These are phyloP conservation scores for Tolypocladium tropicale DNA, from an alignment of 2,329 filamentous ascomycete species.

Conservation along the genomic window DNA sequence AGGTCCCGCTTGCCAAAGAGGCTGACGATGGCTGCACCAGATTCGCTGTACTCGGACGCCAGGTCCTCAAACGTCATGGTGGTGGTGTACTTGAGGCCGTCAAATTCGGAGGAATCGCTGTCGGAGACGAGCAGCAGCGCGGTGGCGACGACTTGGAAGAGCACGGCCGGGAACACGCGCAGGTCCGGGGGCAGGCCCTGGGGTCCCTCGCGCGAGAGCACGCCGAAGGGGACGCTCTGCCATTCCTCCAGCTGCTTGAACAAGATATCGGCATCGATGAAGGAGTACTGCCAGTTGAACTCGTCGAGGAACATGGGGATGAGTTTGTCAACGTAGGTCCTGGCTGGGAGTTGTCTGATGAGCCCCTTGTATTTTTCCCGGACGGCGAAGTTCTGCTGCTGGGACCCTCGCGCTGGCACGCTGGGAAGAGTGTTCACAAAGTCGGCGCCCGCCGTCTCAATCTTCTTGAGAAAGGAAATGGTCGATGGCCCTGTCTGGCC, in stretches of 20 bases:
- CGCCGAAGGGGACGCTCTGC: conserved; percentile 41
- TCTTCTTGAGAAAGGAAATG: conserved; percentile 43
- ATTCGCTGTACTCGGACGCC: conserved; percentile 50
- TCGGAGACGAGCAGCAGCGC: conserved; percentile 42
- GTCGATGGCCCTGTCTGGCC: conserved; percentile 40
- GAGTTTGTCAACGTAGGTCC: conserved; percentile 43
- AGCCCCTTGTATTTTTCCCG: conserved; percentile 49
- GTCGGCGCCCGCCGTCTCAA: conserved; percentile 33
- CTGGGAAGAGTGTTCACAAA: conserved; percentile 10
- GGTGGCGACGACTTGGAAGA: conserved; percentile 48
- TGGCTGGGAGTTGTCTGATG: conserved; percentile 46
- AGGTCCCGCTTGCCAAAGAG: conserved; percentile 48
- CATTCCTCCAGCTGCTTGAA: conserved; percentile 40
- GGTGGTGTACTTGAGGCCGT: conserved; percentile 46
- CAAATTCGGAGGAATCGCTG: conserved; percentile 36
- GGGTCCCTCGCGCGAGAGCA: conserved; percentile 38
- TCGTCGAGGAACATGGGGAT: conserved; percentile 44
- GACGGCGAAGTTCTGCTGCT: conserved; percentile 24
- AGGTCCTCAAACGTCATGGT: conserved; percentile 52
- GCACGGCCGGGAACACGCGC: conserved; percentile 46
- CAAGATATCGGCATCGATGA: conserved; percentile 44
- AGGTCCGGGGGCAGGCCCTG: conserved; percentile 39
- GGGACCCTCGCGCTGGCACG: conserved; percentile 3
- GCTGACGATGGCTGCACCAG: conserved; percentile 39
- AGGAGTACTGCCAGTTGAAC: conserved; percentile 49